Evolutionary conservation across 345 rosid species (phyloP).

Genomic region (Zanthoxylum bungeanum): DNA sequence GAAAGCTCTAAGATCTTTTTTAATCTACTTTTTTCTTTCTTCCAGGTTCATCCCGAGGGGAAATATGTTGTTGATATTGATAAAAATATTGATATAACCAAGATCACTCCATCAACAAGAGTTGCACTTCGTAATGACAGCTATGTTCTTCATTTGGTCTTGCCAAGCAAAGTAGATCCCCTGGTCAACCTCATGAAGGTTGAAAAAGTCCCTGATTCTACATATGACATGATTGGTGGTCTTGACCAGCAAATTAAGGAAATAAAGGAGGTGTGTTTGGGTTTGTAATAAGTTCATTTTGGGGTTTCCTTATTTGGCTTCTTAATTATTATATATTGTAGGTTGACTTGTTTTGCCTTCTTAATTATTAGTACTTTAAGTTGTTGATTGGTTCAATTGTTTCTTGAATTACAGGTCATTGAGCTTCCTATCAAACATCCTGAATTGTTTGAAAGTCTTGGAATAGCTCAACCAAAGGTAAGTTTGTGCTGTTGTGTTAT

Average conservation of each 20-base stretch:
- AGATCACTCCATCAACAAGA: constrained; percentile 90
- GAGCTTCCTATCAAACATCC: constrained; percentile 99
- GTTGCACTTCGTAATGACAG: constrained; percentile 98
- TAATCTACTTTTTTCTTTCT: constrained; percentile 4
- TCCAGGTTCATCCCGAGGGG: constrained; percentile 99
- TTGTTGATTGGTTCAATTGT: constrained; percentile 8
- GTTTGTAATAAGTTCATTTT: not conserved
- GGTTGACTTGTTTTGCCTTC: not conserved
- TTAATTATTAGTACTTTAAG: not conserved
- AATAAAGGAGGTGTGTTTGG: constrained; percentile 71
- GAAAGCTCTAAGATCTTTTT: not conserved
- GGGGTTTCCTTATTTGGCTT: not conserved
- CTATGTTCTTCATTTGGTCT: constrained; percentile 87
- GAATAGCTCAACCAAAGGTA: constrained; percentile 99
- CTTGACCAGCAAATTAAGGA: constrained; percentile 99
- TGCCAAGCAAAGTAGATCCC: constrained; percentile 97
- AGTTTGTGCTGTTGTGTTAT: not conserved
- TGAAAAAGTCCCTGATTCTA: constrained; percentile 98
- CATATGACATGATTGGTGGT: constrained; percentile 99
- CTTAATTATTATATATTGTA: constrained; percentile 5
- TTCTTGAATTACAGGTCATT: constrained; percentile 59
- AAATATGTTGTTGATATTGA: constrained; percentile 97
- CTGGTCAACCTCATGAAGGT: constrained; percentile 99
- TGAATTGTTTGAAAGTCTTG: constrained; percentile 94
- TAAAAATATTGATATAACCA: constrained; percentile 89